Conservation (phyloP, 2,329 filamentous ascomycete genomes). For the Cladophialophora yegresii region DNA sequence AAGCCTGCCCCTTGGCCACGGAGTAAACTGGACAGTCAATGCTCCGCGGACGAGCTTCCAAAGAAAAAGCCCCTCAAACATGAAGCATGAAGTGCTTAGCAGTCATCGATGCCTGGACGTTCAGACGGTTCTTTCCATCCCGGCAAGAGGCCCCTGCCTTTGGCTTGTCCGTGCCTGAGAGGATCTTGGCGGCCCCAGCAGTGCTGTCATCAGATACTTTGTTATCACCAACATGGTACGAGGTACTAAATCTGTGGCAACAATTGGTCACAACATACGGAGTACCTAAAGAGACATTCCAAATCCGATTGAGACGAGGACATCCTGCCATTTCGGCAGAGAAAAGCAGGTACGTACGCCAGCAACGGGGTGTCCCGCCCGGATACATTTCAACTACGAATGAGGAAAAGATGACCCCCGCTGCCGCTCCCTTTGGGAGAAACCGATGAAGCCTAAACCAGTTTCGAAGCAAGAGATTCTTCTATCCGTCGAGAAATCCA, state of each 20-base stretch:
- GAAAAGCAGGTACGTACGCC: slow-evolving; percentile 20
- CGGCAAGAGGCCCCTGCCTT: background rate
- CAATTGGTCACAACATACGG: slow-evolving; percentile 10
- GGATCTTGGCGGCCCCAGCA: background rate
- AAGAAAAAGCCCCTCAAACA: background rate
- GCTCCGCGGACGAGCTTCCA: background rate
- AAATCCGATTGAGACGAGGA: slow-evolving; percentile 16
- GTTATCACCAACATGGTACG: no score
- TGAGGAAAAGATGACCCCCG: slow-evolving; percentile 23
- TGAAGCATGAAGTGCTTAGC: background rate
- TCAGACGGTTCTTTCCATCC: background rate
- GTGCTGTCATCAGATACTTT: background rate
- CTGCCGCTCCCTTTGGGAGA: background rate
- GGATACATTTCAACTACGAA: slow-evolving; percentile 26
- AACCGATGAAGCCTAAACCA: background rate
- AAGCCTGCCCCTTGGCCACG: no score
- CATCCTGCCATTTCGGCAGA: slow-evolving; percentile 22
- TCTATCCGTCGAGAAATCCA: background rate
- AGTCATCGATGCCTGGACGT: background rate
- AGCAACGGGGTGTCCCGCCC: slow-evolving; percentile 23
- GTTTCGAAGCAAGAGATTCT: background rate
- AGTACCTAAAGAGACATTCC: background rate
- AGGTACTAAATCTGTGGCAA: background rate
- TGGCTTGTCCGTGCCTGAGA: background rate
- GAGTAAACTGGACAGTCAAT: background rate